Percentiles rank a stretch among this genome's conserved stretches.
These are phyloP conservation scores for Penicillium subrubescens DNA, from an alignment of 495 filamentous ascomycete species.

Conservation along the genomic window DNA sequence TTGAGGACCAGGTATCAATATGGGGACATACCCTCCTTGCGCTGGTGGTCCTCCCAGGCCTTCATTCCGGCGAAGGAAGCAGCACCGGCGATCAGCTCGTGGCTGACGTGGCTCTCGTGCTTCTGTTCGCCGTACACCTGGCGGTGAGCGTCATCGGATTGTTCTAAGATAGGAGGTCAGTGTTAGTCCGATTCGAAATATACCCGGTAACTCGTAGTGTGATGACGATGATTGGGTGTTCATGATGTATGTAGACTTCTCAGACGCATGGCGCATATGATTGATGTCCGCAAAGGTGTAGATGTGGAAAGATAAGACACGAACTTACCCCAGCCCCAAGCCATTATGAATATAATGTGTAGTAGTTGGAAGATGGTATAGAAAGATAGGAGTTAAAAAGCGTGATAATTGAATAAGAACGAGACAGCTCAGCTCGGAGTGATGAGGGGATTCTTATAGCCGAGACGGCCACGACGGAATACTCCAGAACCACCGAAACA, in stretches of 20 bases:
- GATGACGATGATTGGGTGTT: neutral
- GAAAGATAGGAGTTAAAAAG: slow-evolving; percentile 5
- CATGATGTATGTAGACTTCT: neutral
- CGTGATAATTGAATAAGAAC: slow-evolving; percentile 10
- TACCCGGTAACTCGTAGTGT: neutral
- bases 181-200: slow-evolving; percentile 8
- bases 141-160: slow-evolving; percentile 59
- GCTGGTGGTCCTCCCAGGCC: slow-evolving; percentile 75
- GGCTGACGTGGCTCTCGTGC: slow-evolving; percentile 66
- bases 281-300: neutral
- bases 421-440: neutral
- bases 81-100: slow-evolving; percentile 74
- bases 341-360: slow-evolving; percentile 32
- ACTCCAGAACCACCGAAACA: slow-evolving; percentile 26
- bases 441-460: slow-evolving; percentile 26
- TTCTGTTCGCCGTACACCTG: slow-evolving; percentile 56
- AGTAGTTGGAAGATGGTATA: slow-evolving; percentile 9
- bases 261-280: neutral
- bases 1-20: neutral
- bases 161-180: slow-evolving; percentile 27
- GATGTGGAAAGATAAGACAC: neutral
- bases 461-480: slow-evolving; percentile 13
- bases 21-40: slow-evolving; percentile 60
- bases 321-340: slow-evolving; percentile 42
- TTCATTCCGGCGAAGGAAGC: slow-evolving; percentile 82